A percentile compares a stretch with the other conserved stretches of the same genome.
These are phyloP conservation scores for Didymellaceae sp. DNA, from an alignment of 2,329 filamentous ascomycete genomes.

Conservation along the genomic window DNA sequence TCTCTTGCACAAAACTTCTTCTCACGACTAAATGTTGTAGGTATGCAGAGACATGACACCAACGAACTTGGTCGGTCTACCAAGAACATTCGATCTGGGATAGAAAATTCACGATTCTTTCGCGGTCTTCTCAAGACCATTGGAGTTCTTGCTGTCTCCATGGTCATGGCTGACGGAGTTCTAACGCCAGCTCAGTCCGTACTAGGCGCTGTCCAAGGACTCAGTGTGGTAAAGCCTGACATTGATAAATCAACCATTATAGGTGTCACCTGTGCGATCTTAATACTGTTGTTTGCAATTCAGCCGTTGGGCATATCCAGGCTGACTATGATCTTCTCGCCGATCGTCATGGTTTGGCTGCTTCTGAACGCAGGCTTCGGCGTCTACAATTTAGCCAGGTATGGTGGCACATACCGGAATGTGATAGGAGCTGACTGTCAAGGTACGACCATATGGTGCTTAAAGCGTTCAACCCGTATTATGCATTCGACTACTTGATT, in stretches of 20 bases:
- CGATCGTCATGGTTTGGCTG: slow-evolving; percentile 72
- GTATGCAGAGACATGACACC: slow-evolving; percentile 64
- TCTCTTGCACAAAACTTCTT: neutral
- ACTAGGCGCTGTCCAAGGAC: slow-evolving; percentile 70
- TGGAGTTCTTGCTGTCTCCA: slow-evolving; percentile 69
- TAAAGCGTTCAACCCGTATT: slow-evolving; percentile 62
- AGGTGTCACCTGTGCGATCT: slow-evolving; percentile 68
- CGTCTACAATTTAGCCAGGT: slow-evolving; percentile 59
- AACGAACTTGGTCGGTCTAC: slow-evolving; percentile 62
- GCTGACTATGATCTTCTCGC: slow-evolving; percentile 67
- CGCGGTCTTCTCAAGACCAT: slow-evolving; percentile 65
- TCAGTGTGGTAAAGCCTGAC: slow-evolving; percentile 63
- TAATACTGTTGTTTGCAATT: slow-evolving; percentile 67
- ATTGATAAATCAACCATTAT: slow-evolving; percentile 65
- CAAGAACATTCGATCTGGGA: slow-evolving; percentile 60
- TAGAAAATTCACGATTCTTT: slow-evolving; percentile 63
- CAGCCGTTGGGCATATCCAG: slow-evolving; percentile 70
- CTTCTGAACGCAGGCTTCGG: slow-evolving; percentile 68
- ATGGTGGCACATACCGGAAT: neutral
- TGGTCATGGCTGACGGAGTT: slow-evolving; percentile 72
- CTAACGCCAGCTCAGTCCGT: slow-evolving; percentile 74
- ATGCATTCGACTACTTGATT: slow-evolving; percentile 66
- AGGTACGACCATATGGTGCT: slow-evolving; percentile 58
- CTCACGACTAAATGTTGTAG: slow-evolving; percentile 13
- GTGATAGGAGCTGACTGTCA: neutral